Conservation (phyloP, 2,329 filamentous ascomycete species). For the Rhinocladiella mackenziei region DNA sequence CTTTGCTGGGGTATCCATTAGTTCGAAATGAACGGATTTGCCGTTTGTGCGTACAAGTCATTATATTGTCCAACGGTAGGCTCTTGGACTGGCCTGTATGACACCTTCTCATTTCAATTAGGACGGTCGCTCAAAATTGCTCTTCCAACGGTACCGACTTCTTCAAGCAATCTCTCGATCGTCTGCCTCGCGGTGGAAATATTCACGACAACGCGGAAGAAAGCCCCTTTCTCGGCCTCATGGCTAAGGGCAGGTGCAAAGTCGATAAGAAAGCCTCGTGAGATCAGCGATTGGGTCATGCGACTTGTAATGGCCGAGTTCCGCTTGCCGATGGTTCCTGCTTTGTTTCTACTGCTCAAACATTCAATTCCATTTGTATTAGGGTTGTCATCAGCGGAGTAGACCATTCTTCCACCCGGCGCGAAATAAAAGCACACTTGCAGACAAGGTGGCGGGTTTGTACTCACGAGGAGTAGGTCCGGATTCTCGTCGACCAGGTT, state of each 20-base stretch:
- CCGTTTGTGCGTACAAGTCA: too few species aligned
- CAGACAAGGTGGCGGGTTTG: slow-evolving; percentile 76
- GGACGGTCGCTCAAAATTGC: too few species aligned
- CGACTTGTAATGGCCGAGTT: slow-evolving; percentile 56
- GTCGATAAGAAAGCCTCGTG: slow-evolving; percentile 65
- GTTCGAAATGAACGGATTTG: too few species aligned
- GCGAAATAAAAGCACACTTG: slow-evolving; percentile 94
- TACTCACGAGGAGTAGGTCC: slow-evolving; percentile 68
- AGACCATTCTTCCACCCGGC: slow-evolving; percentile 49
- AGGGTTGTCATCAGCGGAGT: background rate
- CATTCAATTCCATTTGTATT: background rate
- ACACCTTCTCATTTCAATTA: too few species aligned
- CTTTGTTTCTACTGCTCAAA: too few species aligned
- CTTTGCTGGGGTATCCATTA: too few species aligned
- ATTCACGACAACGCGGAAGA: slow-evolving; percentile 68
- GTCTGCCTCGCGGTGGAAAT: slow-evolving; percentile 57
- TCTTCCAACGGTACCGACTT: slow-evolving; percentile 50
- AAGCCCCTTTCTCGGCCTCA: slow-evolving; percentile 36
- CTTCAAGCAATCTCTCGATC: slow-evolving; percentile 58
- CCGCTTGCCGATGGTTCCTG: slow-evolving; percentile 36
- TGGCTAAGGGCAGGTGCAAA: slow-evolving; percentile 49
- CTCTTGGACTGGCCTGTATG: too few species aligned
- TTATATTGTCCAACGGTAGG: background rate
- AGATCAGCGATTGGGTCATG: slow-evolving; percentile 53
- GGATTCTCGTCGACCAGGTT: slow-evolving; percentile 50